Evolutionary conservation across 768 basidiomycete species (phyloP), one percentile per base, ranked within the genome.

Genomic region (Trametes gibbosa): DNA sequence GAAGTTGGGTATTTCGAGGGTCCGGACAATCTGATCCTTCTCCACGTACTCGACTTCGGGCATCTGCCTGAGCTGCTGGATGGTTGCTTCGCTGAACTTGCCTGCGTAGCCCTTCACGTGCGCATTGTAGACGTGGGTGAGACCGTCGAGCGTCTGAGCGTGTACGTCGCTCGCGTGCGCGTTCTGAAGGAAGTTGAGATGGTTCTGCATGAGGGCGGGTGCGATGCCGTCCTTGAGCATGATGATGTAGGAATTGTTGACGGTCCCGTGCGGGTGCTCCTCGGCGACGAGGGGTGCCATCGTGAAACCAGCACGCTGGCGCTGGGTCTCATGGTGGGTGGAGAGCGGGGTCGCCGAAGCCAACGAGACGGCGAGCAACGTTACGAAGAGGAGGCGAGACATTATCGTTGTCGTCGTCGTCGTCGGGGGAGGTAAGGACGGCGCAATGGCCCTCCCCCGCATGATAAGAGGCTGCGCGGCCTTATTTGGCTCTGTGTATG

Each of bases 181-280:
- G n/a, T 71, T 73, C 69, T 87, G 76, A 51, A 97, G 74, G 74
- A 90, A 86, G 72, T 87, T 87, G 73, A 94, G 74, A 71, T 96
- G 94, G 73, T 87, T 89, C 67, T 83, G 75, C 71, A 88, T 77
- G 40, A 86, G 75, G 17, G 77, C 72, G 9, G 79, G 67, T 5
- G 84, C 77, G 13, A 87, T 63, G 56, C 83, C 85, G 59, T 85
- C 80, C 81, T 92, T 93, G 63, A 98, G 79, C 70, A 94, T 81
- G 72, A 98, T 84, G 63, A 98, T 93, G 77, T 98, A 98, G n/a
- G 92, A 90, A 79, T 95, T 89, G 77, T 89, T 86, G 71, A 95
- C 76, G 56, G 83, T 77, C 51, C 86, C 85, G 73, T 90, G 85
- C 53, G 84, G 81, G 68, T 89, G 86, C 62, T 83, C 75, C 39